Evolutionary conservation across 140 eudicot species (phyloP), one percentile per base, ranked within the genome.

Genomic region (Flaveria floridana): DNA sequence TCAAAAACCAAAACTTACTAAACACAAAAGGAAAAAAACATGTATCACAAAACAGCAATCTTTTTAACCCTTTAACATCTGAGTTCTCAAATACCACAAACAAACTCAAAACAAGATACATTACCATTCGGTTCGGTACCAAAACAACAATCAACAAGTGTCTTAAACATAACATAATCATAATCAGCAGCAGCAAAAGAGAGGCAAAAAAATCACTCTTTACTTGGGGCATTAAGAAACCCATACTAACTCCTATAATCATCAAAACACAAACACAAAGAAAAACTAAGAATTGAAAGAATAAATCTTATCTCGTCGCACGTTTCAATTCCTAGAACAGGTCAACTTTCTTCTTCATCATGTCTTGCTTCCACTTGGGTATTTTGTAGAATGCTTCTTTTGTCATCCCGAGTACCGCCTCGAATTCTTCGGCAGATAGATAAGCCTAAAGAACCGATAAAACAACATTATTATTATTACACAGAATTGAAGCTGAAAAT

Each of bases 291-390:
- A 68, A 68, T 80, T 48, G 70, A 68, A 80, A 75, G 85, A 50
- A 74, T 74, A 58, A 20, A 70, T 76, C 73, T 53, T 69, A 69
- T 56, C 55, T 65, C 21, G 47, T 3, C 70, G 48, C 34, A 14
- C 61, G 23, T 28, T 51, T 70, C 73, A 41, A 34, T 72, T 77
- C 68, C 81, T 87, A 93, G 79, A 93, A 93, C 76, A 93, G 92
- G 82, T 93, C 98, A 34, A 82, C 86, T 78, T 93, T 93, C 93
- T 76, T 88, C 85, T 93, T 93, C 79, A 46, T 84, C 97, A 89
- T 85, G 86, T 93, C 98, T 79, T 93, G 98, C 89, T 93, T 93
- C 98, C 98, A 93, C 65, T 89, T 93, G 0, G 98, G 98, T 80
- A 90, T 59, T 71, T 93, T 93, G 62, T 86, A 86, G 77, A 93